Percentiles rank a stretch among this genome's conserved stretches.
These are phyloP conservation scores for Trichoderma erinaceum DNA, from an alignment of 495 filamentous ascomycete genomes.

Conservation along the genomic window DNA sequence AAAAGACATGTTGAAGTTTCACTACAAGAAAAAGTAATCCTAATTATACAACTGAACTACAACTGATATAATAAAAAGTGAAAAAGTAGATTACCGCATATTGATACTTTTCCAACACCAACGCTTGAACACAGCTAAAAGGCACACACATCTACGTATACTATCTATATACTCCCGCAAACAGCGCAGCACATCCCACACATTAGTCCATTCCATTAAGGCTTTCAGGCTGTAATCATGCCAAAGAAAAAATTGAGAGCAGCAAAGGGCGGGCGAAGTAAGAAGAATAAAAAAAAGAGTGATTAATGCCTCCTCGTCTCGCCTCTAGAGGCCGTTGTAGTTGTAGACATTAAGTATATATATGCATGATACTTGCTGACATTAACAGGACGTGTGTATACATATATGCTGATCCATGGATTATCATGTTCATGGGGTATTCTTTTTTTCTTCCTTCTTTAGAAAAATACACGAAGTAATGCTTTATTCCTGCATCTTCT, in stretches of 20 bases:
- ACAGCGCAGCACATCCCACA: not conserved
- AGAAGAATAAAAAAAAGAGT: not conserved
- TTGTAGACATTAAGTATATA: conserved; percentile 8
- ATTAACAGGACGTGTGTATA: not conserved
- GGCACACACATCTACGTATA: too few relatives aligned
- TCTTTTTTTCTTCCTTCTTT: not conserved
- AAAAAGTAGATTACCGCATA: too few relatives aligned
- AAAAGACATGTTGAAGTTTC: too few relatives aligned
- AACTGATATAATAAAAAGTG: too few relatives aligned
- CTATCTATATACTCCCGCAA: not conserved
- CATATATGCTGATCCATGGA: conserved; percentile 4
- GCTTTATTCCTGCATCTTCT: not conserved
- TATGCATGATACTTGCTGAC: conserved; percentile 12
- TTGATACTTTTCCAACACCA: too few relatives aligned
- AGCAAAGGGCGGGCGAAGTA: too few relatives aligned
- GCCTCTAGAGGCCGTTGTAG: not conserved
- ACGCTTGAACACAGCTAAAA: too few relatives aligned
- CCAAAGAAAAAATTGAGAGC: too few relatives aligned
- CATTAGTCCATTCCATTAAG: not conserved
- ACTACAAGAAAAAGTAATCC: too few relatives aligned
- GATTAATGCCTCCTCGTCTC: not conserved
- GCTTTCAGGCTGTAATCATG: not conserved
- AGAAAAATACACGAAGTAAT: not conserved
- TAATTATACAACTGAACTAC: too few relatives aligned
- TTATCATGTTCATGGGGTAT: not conserved